A percentile compares a stretch with the other conserved stretches of the same genome.
Conservation (phyloP, 2,329 filamentous ascomycete species). For the Cytospora piceicola region DNA sequence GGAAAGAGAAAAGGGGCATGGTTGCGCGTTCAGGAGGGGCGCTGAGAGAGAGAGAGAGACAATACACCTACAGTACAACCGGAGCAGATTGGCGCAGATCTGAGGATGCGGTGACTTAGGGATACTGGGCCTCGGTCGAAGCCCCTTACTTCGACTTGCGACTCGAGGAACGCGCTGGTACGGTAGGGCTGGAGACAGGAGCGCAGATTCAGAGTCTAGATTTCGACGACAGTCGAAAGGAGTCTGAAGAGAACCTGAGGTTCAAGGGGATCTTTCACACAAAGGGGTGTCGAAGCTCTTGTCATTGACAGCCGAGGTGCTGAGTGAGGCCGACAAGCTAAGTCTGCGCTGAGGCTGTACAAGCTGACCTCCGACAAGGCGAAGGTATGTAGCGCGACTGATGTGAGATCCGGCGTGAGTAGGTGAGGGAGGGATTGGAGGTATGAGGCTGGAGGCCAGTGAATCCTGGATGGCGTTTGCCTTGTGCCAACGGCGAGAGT, state of each 20-base stretch:
- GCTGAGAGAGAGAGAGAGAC: no score
- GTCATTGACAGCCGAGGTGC: background rate
- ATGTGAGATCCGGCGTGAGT: conserved; percentile 23
- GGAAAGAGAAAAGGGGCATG: background rate
- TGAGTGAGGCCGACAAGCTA: background rate
- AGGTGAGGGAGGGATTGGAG: conserved; percentile 1
- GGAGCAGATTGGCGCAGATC: no score
- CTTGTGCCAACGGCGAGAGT: conserved; percentile 23
- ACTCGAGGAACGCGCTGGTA: no score
- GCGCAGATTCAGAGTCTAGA: background rate
- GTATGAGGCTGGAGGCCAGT: conserved; percentile 27
- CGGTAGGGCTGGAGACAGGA: no score
- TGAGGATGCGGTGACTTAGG: no score
- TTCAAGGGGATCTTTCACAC: background rate
- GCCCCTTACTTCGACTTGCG: no score
- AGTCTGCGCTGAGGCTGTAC: background rate
- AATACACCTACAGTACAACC: no score
- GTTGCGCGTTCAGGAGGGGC: no score
- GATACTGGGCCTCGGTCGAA: no score
- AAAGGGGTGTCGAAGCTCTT: background rate
- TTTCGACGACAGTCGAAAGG: background rate
- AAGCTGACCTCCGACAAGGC: background rate
- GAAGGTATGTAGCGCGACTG: background rate
- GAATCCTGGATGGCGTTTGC: conserved; percentile 32
- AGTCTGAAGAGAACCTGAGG: background rate